Conservation (phyloP, 495 filamentous ascomycete genomes). For the Lophium mytilinum region DNA sequence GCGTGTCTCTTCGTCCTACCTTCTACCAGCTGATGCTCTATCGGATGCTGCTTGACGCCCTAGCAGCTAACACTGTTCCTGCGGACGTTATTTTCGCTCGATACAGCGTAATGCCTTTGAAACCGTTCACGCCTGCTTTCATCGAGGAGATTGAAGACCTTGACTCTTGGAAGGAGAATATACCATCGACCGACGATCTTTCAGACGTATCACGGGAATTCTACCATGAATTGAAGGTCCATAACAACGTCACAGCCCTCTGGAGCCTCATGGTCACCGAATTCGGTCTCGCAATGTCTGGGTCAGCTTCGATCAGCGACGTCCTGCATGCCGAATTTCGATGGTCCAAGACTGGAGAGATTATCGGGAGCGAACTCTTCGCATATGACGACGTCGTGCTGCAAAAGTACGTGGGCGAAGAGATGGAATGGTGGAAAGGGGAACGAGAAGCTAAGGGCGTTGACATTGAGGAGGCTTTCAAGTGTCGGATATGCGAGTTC, state of each 20-base stretch:
- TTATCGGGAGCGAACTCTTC: slow-evolving; percentile 64
- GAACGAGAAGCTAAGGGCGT: slow-evolving; percentile 71
- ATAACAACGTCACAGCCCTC: slow-evolving; percentile 54
- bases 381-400: slow-evolving; percentile 56
- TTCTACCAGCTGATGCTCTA: slow-evolving; percentile 86
- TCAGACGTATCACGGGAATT: slow-evolving; percentile 34
- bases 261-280: slow-evolving; percentile 57
- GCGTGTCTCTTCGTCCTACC: slow-evolving; percentile 63
- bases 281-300: slow-evolving; percentile 17
- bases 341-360: slow-evolving; percentile 37
- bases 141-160: slow-evolving; percentile 67
- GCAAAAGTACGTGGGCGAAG: slow-evolving; percentile 54
- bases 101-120: slow-evolving; percentile 56
- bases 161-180: slow-evolving; percentile 41
- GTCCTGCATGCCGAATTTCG: slow-evolving; percentile 61
- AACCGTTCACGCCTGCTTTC: slow-evolving; percentile 68
- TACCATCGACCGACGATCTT: slow-evolving; percentile 12
- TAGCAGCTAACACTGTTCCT: slow-evolving; percentile 64
- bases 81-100: slow-evolving; percentile 58
- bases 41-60: slow-evolving; percentile 68
- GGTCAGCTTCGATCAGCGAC: slow-evolving; percentile 8
- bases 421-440: slow-evolving; percentile 84
- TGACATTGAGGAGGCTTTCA: slow-evolving; percentile 79
- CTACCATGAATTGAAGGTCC: slow-evolving; percentile 47
- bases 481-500: slow-evolving; percentile 66